Evolutionary conservation across 495 filamentous ascomycete species (phyloP).

Genomic region (Xylaria bambusicola): DNA sequence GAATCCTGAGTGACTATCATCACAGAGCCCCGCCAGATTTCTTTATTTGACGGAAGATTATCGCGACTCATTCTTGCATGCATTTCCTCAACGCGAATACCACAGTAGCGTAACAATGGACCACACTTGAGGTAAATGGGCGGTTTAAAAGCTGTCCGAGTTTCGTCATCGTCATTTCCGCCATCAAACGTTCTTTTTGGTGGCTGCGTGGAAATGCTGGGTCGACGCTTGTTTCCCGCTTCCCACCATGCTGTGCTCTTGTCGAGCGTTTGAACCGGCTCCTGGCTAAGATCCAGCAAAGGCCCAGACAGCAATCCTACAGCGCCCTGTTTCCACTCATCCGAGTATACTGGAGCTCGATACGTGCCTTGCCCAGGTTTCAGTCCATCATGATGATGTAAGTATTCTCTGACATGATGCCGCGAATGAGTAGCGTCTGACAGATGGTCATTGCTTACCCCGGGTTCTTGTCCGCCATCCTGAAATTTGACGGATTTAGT

Average conservation of each 20-base stretch:
- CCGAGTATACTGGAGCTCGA: slow-evolving; percentile 47
- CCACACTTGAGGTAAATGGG: slow-evolving; percentile 85
- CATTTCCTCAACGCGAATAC: slow-evolving; percentile 62
- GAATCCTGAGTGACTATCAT: slow-evolving; percentile 91
- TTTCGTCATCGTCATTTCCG: slow-evolving; percentile 53
- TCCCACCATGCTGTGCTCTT: slow-evolving; percentile 60
- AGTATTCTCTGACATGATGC: slow-evolving; percentile 48
- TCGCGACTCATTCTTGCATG: slow-evolving; percentile 32
- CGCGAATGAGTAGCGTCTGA: slow-evolving; percentile 30
- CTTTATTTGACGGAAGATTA: slow-evolving; percentile 53
- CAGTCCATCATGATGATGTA: slow-evolving; percentile 43
- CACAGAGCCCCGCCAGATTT: slow-evolving; percentile 89
- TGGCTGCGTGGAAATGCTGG: slow-evolving; percentile 40
- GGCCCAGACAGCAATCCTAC: slow-evolving; percentile 52
- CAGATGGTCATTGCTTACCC: slow-evolving; percentile 21
- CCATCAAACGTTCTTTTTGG: slow-evolving; percentile 47
- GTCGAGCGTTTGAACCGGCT: slow-evolving; percentile 36
- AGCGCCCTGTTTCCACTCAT: slow-evolving; percentile 61
- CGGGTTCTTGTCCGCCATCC: slow-evolving; percentile 25
- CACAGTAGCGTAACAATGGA: slow-evolving; percentile 84
- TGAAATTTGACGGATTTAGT: slow-evolving; percentile 36
- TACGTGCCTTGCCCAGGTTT: slow-evolving; percentile 46
- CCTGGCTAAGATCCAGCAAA: slow-evolving; percentile 48
- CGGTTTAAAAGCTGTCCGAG: slow-evolving; percentile 75
- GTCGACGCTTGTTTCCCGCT: slow-evolving; percentile 38